Percentiles rank a stretch among this genome's conserved stretches.
Conservation (phyloP, 345 rosid species). For the Mangifera indica region DNA sequence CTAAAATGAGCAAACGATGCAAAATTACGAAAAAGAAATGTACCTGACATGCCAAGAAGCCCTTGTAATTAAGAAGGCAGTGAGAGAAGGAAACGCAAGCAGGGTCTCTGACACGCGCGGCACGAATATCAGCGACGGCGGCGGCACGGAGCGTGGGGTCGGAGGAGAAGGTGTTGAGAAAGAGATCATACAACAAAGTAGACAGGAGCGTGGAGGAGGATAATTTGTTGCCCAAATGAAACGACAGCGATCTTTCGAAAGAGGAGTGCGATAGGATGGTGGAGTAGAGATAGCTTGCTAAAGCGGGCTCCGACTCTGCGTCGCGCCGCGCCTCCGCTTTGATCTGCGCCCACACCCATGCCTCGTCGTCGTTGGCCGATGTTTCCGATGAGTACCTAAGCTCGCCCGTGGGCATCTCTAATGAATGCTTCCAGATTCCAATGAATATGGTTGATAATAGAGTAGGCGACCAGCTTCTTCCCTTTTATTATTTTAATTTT, state of each 20-base stretch:
- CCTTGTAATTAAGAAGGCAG: conserved; percentile 94
- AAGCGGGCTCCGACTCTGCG: conserved; percentile 91
- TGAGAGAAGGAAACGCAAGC: conserved; percentile 97
- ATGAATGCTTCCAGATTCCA: neutral
- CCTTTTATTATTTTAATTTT: too few relatives aligned
- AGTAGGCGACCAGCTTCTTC: too few relatives aligned
- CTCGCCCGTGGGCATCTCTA: conserved; percentile 66
- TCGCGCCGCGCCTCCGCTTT: conserved; percentile 89
- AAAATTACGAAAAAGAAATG: neutral
- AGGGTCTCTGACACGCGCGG: conserved; percentile 82
- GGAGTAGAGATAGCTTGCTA: conserved; percentile 94
- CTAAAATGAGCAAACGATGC: neutral
- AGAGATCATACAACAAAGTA: conserved; percentile 89
- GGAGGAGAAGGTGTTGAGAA: conserved; percentile 72
- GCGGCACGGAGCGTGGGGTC: conserved; percentile 76
- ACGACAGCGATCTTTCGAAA: conserved; percentile 80
- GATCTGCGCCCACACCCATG: conserved; percentile 77
- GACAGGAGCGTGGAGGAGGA: conserved; percentile 96
- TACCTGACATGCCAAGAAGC: conserved; percentile 94
- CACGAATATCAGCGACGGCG: conserved; percentile 90
- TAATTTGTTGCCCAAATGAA: conserved; percentile 93
- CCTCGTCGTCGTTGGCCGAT: conserved; percentile 52
- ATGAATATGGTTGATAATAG: too few relatives aligned
- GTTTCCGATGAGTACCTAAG: conserved; percentile 31
- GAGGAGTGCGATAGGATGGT: conserved; percentile 91